These are phyloP conservation scores for Populus euphratica DNA, from an alignment of 345 rosid species.

Conservation along the genomic window DNA sequence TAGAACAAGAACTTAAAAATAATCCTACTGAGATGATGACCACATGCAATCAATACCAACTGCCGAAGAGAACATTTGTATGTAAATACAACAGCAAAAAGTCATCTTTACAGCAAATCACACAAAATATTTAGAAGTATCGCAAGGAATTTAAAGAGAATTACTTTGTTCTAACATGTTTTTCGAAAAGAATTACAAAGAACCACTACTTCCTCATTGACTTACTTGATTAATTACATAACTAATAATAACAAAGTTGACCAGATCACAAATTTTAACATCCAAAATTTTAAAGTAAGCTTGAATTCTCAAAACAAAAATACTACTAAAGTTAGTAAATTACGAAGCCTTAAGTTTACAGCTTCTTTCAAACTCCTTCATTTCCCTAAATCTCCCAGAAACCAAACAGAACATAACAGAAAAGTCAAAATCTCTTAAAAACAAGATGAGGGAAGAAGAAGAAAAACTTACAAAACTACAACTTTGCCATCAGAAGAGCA, in stretches of 20 bases:
- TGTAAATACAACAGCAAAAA: neutral
- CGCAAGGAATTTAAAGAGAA: neutral
- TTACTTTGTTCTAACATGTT: neutral
- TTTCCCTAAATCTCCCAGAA: neutral
- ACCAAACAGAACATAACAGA: neutral
- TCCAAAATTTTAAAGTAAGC: neutral
- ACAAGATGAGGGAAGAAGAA: neutral
- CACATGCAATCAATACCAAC: neutral
- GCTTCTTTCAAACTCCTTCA: neutral
- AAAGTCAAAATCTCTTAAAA: neutral
- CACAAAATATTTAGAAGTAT: neutral
- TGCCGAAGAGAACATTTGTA: neutral
- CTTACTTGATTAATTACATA: neutral
- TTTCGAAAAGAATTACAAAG: neutral
- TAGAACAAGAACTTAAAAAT: neutral
- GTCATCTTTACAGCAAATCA: neutral
- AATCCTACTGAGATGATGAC: neutral
- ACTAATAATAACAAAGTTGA: neutral
- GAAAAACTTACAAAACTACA: slow-evolving; percentile 52
- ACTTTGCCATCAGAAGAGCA: slow-evolving; percentile 62
- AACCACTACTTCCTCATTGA: neutral
- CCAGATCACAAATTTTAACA: neutral
- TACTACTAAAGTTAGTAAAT: neutral
- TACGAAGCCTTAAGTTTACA: neutral
- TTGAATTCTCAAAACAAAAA: neutral